These are phyloP conservation scores for Clitopilus passeckerianus DNA, from an alignment of 768 basidiomycete genomes.

Conservation along the genomic window DNA sequence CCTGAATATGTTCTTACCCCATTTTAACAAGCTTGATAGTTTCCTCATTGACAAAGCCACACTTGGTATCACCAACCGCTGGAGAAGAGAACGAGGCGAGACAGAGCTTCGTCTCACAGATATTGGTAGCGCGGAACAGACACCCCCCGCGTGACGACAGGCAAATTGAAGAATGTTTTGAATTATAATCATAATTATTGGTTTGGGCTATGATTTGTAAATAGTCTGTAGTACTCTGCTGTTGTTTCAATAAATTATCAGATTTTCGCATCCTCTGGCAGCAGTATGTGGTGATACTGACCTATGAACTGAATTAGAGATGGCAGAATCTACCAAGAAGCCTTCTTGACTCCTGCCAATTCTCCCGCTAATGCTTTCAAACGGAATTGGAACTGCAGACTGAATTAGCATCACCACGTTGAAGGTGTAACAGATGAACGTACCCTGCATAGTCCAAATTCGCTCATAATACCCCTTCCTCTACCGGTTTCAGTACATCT, in stretches of 20 bases:
- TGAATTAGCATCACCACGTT: background rate
- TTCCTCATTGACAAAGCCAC: conserved; percentile 76
- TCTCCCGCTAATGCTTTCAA: conserved; percentile 78
- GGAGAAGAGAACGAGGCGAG: conserved; percentile 83
- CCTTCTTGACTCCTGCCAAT: conserved; percentile 84
- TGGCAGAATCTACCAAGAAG: conserved; percentile 69
- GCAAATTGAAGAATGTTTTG: background rate
- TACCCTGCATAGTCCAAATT: conserved; percentile 85
- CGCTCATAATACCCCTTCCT: conserved; percentile 83
- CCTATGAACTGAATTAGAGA: no score
- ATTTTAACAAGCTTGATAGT: conserved; percentile 30
- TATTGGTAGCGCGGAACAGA: conserved; percentile 32
- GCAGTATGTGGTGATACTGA: no score
- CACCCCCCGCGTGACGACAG: conserved; percentile 13
- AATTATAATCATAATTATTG: conserved; percentile 1
- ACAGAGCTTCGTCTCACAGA: conserved; percentile 58
- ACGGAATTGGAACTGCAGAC: conserved; percentile 80
- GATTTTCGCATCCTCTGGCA: no score
- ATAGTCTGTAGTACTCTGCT: conserved; percentile 2
- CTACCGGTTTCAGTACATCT: conserved; percentile 82
- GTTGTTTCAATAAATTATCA: conserved; percentile 3
- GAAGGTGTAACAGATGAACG: conserved; percentile 14
- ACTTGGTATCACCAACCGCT: conserved; percentile 72
- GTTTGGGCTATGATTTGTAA: background rate
- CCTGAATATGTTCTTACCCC: background rate